These are phyloP conservation scores for Chlorella variabilis DNA, from an alignment of 163 green algal species.

Conservation along the genomic window DNA sequence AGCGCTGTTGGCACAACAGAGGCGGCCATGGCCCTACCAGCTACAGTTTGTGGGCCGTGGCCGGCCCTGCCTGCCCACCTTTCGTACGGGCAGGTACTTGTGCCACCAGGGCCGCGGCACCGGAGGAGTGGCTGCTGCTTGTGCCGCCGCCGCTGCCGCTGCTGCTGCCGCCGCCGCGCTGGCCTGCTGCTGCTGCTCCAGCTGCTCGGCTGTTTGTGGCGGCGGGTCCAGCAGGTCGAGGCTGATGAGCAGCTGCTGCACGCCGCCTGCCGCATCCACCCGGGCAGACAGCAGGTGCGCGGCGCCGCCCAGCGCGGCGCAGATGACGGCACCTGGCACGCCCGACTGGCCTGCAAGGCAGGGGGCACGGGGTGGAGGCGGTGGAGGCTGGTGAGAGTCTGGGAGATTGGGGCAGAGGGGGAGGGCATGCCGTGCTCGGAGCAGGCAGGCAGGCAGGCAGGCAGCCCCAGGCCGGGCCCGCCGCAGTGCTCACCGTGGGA, in stretches of 20 bases:
- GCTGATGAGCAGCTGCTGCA: slow-evolving; percentile 20
- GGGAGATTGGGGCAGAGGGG: no score
- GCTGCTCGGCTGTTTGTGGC: not conserved
- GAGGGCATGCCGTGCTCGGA: no score
- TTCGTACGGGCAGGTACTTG: slow-evolving; percentile 1
- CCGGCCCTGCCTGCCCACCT: no score
- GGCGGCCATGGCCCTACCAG: no score
- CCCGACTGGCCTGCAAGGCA: not conserved
- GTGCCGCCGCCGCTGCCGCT: not conserved
- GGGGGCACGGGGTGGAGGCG: no score
- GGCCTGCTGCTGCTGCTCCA: not conserved
- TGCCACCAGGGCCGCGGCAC: slow-evolving; percentile 25
- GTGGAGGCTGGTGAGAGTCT: no score
- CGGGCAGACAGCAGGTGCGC: not conserved
- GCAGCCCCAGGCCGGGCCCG: no score
- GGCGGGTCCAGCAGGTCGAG: slow-evolving; percentile 33
- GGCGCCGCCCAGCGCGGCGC: slow-evolving; percentile 24
- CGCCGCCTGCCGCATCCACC: not conserved
- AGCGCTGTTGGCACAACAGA: no score
- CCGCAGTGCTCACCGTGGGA: slow-evolving; percentile 28
- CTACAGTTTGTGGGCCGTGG: not conserved
- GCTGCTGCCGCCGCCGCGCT: not conserved
- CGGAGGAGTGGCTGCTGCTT: not conserved
- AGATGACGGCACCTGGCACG: slow-evolving; percentile 27
- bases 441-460: not conserved